Conservation (phyloP, 2,329 filamentous ascomycete genomes). For the Fusarium sororula region DNA sequence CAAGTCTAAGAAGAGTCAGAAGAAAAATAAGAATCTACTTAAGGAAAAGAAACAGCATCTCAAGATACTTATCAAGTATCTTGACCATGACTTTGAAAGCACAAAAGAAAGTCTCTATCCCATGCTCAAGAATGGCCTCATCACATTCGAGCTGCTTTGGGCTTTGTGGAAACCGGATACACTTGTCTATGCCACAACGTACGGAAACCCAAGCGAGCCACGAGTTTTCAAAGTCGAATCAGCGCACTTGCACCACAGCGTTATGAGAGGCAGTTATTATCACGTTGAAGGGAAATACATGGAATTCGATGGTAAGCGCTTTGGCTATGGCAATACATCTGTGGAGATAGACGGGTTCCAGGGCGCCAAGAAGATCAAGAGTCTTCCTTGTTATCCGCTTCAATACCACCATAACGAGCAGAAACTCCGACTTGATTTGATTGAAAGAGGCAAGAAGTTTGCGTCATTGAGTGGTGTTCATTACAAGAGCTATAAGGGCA, state of each 20-base stretch:
- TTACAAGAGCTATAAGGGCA: constrained; percentile 83
- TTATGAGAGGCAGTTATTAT: constrained; percentile 80
- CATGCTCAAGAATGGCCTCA: constrained; percentile 81
- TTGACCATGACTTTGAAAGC: constrained; percentile 83
- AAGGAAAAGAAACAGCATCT: constrained; percentile 70
- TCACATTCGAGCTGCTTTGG: constrained; percentile 90
- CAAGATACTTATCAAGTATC: constrained; percentile 77
- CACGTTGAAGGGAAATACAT: constrained; percentile 81
- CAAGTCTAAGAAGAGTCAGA: constrained; percentile 64
- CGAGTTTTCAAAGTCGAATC: constrained; percentile 84
- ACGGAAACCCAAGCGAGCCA: constrained; percentile 78
- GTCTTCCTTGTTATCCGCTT: constrained; percentile 78
- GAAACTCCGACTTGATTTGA: constrained; percentile 70
- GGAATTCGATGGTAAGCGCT: constrained; percentile 88
- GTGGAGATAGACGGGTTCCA: constrained; percentile 80
- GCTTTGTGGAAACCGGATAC: constrained; percentile 89
- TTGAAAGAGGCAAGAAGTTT: constrained; percentile 87
- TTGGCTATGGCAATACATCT: constrained; percentile 77
- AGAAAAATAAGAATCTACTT: constrained; percentile 67
- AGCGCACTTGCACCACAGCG: constrained; percentile 73
- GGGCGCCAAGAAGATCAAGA: constrained; percentile 83
- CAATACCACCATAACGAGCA: constrained; percentile 80
- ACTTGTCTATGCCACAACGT: constrained; percentile 79
- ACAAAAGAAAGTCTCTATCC: constrained; percentile 82
- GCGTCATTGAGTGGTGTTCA: constrained; percentile 82